Evolutionary conservation across 176 grass and related monocot species (phyloP), one percentile per base, ranked within the genome.

Genomic region (Aegilops longissima): DNA sequence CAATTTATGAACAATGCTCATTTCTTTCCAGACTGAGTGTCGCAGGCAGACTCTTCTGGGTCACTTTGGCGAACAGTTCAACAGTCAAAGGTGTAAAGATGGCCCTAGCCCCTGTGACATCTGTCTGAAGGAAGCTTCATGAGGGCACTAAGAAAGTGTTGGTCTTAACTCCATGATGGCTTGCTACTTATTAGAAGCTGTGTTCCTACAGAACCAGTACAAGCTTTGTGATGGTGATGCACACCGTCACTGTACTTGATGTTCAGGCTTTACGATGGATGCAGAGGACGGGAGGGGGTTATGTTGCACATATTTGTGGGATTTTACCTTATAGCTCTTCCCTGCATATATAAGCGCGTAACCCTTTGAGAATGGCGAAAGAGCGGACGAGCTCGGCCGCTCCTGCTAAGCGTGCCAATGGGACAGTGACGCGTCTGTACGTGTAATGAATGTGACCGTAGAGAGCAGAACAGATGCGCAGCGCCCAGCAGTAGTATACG

Each of bases 61-160:
- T 12, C 96, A 98, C 82, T 98, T 98, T 68, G 92, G 94, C 39
- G 96, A 98, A 18, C 73, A 89, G 4, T 96, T 88, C 71, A 64
- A 87, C 70, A 85, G 87, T 66, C 85, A 87, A 84, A 90, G 64
- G 47, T 98, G 96, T 68, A 92, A 74, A 82, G 70, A 81, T 35
- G 86, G 96, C 11, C 92, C 88, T 40, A 92, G 90, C 73, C 93
- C 96, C 62, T 98, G 93, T 73, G 96, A 98, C 80, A 95, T 96
- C 86, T 98, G 96, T 52, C 36, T 87, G 24, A 96, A 95, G 77
- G 80, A 56, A 3, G 31, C 74, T 49, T 66, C 59, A 62, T 89
- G 80, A 97, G 71, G 69, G 16, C 39, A 81, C 14, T 33, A 29
- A 81, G 39, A 81, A 31, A n/a, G 16, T 67, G 18, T 67, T 66